Percentiles rank a stretch among this genome's conserved stretches.
phyloP scores from a whole-genome alignment of 495 filamentous ascomycete genomes.

The Daldinia loculata region DNA sequence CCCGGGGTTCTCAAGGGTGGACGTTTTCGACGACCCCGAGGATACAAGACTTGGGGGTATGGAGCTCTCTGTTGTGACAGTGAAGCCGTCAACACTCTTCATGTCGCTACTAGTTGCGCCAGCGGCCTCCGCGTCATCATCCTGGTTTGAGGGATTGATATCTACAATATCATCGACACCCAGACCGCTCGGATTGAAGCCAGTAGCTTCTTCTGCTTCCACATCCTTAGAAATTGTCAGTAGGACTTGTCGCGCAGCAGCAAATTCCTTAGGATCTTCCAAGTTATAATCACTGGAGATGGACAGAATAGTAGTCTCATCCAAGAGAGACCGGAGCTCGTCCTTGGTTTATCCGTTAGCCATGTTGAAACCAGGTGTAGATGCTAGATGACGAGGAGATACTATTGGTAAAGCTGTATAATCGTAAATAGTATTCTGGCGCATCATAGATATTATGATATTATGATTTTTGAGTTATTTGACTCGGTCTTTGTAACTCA shows the following conservation, averaged over 20 bases:
- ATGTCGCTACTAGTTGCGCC: conserved; percentile 29
- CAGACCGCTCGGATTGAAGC: conserved; percentile 82
- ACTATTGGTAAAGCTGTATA: not conserved
- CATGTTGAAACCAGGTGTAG: not conserved
- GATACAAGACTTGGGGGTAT: conserved; percentile 25
- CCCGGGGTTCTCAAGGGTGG: conserved; percentile 11
- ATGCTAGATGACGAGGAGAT: not conserved
- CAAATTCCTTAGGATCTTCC: conserved; percentile 55
- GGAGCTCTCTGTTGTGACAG: conserved; percentile 41
- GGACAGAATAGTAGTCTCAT: conserved; percentile 67
- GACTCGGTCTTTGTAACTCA: not conserved
- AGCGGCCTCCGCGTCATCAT: conserved; percentile 19
- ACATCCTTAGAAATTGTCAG: conserved; percentile 67
- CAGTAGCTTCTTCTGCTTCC: conserved; percentile 68
- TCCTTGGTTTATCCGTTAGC: conserved; percentile 29
- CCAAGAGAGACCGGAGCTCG: conserved; percentile 48
- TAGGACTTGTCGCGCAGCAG: conserved; percentile 62
- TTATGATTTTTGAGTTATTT: not conserved
- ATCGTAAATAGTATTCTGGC: not conserved
- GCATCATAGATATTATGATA: not conserved
- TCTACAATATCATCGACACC: conserved; percentile 48
- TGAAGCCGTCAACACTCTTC: conserved; percentile 36
- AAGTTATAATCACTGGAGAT: conserved; percentile 73
- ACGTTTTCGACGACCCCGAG: conserved; percentile 26
- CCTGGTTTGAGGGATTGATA: conserved; percentile 22